These are phyloP conservation scores for Aspergillus quadrilineatus DNA, from an alignment of 2,329 filamentous ascomycete genomes.

Conservation along the genomic window DNA sequence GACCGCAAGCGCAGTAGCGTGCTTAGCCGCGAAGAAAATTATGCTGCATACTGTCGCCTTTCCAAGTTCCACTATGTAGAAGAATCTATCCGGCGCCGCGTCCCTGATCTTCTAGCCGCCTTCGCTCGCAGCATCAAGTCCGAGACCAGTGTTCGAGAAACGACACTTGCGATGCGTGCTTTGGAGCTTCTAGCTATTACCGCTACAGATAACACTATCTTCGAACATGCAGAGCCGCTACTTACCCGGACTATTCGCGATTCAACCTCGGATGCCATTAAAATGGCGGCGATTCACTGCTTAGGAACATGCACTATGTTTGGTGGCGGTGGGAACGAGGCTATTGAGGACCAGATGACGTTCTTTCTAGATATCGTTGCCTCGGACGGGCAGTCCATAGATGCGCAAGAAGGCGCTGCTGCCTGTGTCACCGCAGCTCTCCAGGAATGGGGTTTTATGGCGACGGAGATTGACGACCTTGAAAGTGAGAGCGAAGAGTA, in stretches of 20 bases:
- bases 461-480: slow-evolving; percentile 73
- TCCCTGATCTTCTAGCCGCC: slow-evolving; percentile 62
- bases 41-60: slow-evolving; percentile 63
- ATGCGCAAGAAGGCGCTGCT: slow-evolving; percentile 67
- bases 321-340: slow-evolving; percentile 68
- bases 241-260: slow-evolving; percentile 66
- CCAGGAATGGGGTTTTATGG: slow-evolving; percentile 76
- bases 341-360: slow-evolving; percentile 69
- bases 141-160: slow-evolving; percentile 68
- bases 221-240: slow-evolving; percentile 58
- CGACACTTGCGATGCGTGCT: slow-evolving; percentile 68
- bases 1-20: slow-evolving; percentile 76
- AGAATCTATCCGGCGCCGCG: slow-evolving; percentile 58
- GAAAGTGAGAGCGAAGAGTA: slow-evolving; percentile 69
- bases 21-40: slow-evolving; percentile 65
- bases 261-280: slow-evolving; percentile 59
- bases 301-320: slow-evolving; percentile 72
- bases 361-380: slow-evolving; percentile 75
- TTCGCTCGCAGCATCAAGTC: slow-evolving; percentile 70
- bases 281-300: slow-evolving; percentile 70
- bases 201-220: slow-evolving; percentile 63
- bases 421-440: slow-evolving; percentile 72
- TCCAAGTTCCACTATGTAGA: slow-evolving; percentile 68
- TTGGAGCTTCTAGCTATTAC: slow-evolving; percentile 70
- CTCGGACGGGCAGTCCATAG: slow-evolving; percentile 71